A percentile compares a stretch with the other conserved stretches of the same genome.
phyloP scores from a whole-genome alignment of 768 basidiomycete genomes.

The Sporobolomyces phaffii region DNA sequence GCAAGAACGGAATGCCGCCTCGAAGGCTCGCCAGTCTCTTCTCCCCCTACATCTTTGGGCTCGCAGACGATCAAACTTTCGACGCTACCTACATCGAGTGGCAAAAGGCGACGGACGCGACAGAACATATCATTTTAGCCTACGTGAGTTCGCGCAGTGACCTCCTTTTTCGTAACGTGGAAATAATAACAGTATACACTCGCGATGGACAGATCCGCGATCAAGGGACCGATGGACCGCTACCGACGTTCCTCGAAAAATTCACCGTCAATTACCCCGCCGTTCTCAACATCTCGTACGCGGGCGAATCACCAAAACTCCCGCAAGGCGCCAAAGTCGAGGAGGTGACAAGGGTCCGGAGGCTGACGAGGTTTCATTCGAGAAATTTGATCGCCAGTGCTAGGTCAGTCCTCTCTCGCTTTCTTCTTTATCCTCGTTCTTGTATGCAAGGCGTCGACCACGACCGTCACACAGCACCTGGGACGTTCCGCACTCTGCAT shows the following conservation, averaged over 20 bases:
- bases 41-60: conserved; percentile 61
- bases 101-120: conserved; percentile 73
- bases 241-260: conserved; percentile 78
- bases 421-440: too few species aligned
- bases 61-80: conserved; percentile 52
- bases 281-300: conserved; percentile 53
- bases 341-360: conserved; percentile 67
- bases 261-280: conserved; percentile 86
- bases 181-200: too few species aligned
- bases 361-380: conserved; percentile 81
- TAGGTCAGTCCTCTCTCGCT: conserved; percentile 37
- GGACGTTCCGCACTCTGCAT: conserved; percentile 47
- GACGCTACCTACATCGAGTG: conserved; percentile 62
- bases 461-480: conserved; percentile 51
- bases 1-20: conserved; percentile 81
- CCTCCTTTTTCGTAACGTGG: too few species aligned
- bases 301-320: conserved; percentile 53
- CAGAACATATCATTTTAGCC: conserved; percentile 85
- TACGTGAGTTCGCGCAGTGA: conserved; percentile 59
- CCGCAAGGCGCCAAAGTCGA: conserved; percentile 70
- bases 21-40: conserved; percentile 83
- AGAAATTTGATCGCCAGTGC: conserved; percentile 68
- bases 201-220: conserved; percentile 47
- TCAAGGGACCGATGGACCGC: conserved; percentile 54
- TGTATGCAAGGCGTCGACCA: too few species aligned